A percentile compares a stretch with the other conserved stretches of the same genome.
phyloP scores from a whole-genome alignment of 2,329 filamentous ascomycete species.

The Cladophialophora exuberans region DNA sequence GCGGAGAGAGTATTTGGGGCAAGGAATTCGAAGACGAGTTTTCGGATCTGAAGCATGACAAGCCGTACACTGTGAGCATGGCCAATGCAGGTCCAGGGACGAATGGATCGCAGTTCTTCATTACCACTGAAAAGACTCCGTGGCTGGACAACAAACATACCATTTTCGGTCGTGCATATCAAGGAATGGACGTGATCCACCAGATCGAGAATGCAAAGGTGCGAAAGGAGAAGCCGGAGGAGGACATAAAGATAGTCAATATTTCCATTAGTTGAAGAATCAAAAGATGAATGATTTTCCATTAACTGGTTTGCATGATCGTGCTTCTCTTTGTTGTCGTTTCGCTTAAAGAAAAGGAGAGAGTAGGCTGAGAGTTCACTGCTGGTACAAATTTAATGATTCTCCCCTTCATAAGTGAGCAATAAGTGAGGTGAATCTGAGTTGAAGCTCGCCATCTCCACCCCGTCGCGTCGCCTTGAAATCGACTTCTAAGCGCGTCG shows the following conservation, averaged over 20 bases:
- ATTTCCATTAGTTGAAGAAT: slow-evolving; percentile 56
- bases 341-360: no score
- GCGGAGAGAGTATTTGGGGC: slow-evolving; percentile 92
- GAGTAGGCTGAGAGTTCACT: no score
- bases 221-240: slow-evolving; percentile 89
- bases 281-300: no score
- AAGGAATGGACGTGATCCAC: slow-evolving; percentile 91
- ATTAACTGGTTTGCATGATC: no score
- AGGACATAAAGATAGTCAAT: slow-evolving; percentile 96
- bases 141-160: slow-evolving; percentile 98
- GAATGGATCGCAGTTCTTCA: slow-evolving; percentile 97
- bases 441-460: no score
- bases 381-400: no score
- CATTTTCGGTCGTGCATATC: slow-evolving; percentile 87
- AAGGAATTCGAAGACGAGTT: slow-evolving; percentile 93
- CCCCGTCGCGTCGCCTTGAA: no score
- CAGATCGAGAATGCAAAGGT: slow-evolving; percentile 91
- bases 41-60: slow-evolving; percentile 86
- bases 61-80: slow-evolving; percentile 96
- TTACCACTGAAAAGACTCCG: slow-evolving; percentile 87
- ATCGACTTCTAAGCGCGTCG: no score
- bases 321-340: no score
- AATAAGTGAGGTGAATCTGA: no score
- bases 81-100: slow-evolving; percentile 95
- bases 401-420: no score